Base-by-base conservation (phyloP, 495 filamentous ascomycete genomes). In the Penicillium subrubescens region DNA sequence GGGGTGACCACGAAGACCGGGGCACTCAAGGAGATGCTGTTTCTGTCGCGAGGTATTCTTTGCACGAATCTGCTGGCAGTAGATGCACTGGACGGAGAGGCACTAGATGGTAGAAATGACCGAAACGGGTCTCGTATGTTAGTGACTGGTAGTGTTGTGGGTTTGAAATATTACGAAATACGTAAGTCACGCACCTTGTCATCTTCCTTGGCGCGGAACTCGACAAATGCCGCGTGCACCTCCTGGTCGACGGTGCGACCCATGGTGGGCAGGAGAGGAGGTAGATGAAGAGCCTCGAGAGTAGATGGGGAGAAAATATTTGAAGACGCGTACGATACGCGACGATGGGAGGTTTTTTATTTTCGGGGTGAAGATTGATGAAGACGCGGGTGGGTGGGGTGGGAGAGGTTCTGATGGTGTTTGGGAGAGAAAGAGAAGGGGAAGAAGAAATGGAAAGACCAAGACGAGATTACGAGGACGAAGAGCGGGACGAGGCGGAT, bases 161-260 rank as follows among this genome's bases (percentile, higher is more conserved):
- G 67, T 66, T 62, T 76, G 75, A 77, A 78, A 80, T 77, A 78
- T 81, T 79, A 81, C 80, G 78, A 80, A 79, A 81, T 79, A 81
- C 77, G 61, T 66, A 75, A 76, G 73, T 78, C 74, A 81, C 78
- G 71, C 77, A 84, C 83, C 82, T 86, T 86, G 74, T 86, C 83
- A 74, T 84, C 82, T 79, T 86, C 83, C 75, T 86, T 86, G 77
- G 83, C 83, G 74, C 83, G 81, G 68, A 86, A 86, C 74, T 86
- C 83, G 72, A 86, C 81, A 72, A 84, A 86, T 65, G 83, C 82
- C 66, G 82, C 81, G 73, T 86, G 83, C 64, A 86, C 83, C 68
- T 85, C 82, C 69, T 82, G 81, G 74, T 86, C 83, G 69, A 84
- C 83, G 34, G 82, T 86, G 54, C 83, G 82, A 73, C 83, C 83